Evolutionary conservation across 805 yeast species (phyloP), one percentile per base, ranked within the genome.

Genomic region (Grigorovia jiainica): DNA sequence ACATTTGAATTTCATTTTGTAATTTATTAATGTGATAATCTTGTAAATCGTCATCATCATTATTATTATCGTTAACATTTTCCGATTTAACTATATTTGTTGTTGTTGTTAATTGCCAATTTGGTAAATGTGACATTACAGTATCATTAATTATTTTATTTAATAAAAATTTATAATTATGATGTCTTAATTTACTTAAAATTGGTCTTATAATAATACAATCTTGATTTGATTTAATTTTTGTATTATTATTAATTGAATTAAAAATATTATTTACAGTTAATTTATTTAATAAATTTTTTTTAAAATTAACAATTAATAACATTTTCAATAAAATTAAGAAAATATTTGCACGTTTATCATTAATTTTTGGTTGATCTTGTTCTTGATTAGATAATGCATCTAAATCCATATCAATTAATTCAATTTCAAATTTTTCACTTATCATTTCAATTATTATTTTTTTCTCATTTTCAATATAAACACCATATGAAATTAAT

Each of bases 401-500:
- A 15, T 57, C 63, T 13, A 61, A 68, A 16, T 61, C 67, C 7
- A 57, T 65, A 4, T 72, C 65, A 13, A 77, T 70, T n/a, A 76
- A 66, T 47, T 81, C 92, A 39, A 89, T 71, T 56, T 84, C 95
- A 30, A 89, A 65, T 30, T 75, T 65, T 46, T 80, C 82, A 47
- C 80, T 78, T 33, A 75, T 72, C 16, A 82, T 61, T 46, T 83
- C 86, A 34, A 86, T 68, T 0, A 73, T 68, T 17, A 89, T 73
- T 49, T 77, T 79, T 45, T 79, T 77, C 39, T 73, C 76, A 40
- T 72, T 73, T 24, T 82, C 78, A 15, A 79, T 72, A 13, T 71
- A 69, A 4, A 86, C 90, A 42, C 82, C 80, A 49, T 79, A 76
- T 16, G 87, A 76, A 8, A 80, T 72, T 44, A 90, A 65, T 5